Base-by-base conservation (phyloP, 495 filamentous ascomycete species). In the Parachaetomium inaequale region DNA sequence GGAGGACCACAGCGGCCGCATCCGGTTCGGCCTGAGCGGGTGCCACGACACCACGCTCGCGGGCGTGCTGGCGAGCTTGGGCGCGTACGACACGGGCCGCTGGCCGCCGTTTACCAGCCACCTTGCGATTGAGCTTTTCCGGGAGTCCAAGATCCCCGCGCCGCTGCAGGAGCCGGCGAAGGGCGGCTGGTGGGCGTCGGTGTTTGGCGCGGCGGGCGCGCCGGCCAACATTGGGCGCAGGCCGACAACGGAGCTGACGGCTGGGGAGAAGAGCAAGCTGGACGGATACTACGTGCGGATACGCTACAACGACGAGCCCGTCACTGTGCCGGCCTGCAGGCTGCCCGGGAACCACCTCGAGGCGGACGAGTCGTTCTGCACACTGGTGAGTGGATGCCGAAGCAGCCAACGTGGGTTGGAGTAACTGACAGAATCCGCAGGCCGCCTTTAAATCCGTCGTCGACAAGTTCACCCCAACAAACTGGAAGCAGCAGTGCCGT, bases 1-100 rank as follows among this genome's bases (percentile, higher is more conserved):
- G n/a, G 81, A 88, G 64, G 88, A 85, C 63, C 79, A 92, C 36
- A 65, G 65, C 1, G 46, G 11, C 15, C 6, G 25, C 2, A 64
- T 79, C 64, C 72, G 70, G 21, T 78, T 81, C 49, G 88, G 84
- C 5, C 76, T 98, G 65, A 88, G 85, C 66, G 94, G 94, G 21
- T 96, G 92, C 67, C 94, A 98, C 71, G 94, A 98, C 73, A 98
- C 94, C 11, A 97, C 94, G 21, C 79, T 98, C 10, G 94, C 90
- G 5, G 90, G 81, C 0, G 74, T 95, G 12, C 75, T 98, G 38
- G 79, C 88, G 10, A 91, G 88, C 63, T 66, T 97, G 1, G 94
- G 94, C 10, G 87, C 88, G 7, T 94, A 87, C 70, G 79, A 92
- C 47, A 78, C 76, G 23, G 81, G 84, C 49, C 79, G 79, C 25